Percentiles rank a stretch among this genome's conserved stretches.
phyloP scores from a whole-genome alignment of 1,139 yeast genomes.

The Saccharomyces hybrid region DNA sequence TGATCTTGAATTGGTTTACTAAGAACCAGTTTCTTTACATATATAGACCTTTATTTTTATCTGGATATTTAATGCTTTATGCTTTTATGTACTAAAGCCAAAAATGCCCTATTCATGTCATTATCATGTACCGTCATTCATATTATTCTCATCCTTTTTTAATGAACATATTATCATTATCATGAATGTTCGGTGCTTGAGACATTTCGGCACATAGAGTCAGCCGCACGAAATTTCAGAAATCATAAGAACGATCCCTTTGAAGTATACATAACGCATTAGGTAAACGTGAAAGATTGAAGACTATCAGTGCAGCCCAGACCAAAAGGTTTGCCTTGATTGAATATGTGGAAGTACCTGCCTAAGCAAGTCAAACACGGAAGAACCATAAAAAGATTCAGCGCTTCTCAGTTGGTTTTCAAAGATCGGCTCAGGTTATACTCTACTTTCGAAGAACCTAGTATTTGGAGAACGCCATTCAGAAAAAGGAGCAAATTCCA shows the following conservation, averaged over 20 bases:
- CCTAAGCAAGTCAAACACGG: not conserved
- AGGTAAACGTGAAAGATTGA: too few species aligned
- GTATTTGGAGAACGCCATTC: not conserved
- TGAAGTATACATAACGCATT: not conserved
- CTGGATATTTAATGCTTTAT: too few species aligned
- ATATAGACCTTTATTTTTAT: too few species aligned
- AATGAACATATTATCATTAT: not conserved
- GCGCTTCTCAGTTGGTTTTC: not conserved
- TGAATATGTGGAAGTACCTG: not conserved
- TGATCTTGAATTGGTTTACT: too few species aligned
- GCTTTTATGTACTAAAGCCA: too few species aligned
- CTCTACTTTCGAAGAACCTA: not conserved
- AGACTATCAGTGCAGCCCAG: not conserved
- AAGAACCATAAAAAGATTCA: not conserved
- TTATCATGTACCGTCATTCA: too few species aligned
- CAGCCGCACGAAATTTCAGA: not conserved
- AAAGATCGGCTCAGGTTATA: not conserved
- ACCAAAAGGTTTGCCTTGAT: not conserved
- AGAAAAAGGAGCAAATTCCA: not conserved
- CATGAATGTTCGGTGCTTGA: too few species aligned
- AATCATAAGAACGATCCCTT: not conserved
- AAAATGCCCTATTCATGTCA: too few species aligned
- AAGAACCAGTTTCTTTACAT: too few species aligned
- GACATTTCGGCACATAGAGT: too few species aligned
- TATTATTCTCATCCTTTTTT: too few species aligned